Evolutionary conservation across 495 filamentous ascomycete genomes (phyloP).

Genomic region (Aspergillus ostianus): DNA sequence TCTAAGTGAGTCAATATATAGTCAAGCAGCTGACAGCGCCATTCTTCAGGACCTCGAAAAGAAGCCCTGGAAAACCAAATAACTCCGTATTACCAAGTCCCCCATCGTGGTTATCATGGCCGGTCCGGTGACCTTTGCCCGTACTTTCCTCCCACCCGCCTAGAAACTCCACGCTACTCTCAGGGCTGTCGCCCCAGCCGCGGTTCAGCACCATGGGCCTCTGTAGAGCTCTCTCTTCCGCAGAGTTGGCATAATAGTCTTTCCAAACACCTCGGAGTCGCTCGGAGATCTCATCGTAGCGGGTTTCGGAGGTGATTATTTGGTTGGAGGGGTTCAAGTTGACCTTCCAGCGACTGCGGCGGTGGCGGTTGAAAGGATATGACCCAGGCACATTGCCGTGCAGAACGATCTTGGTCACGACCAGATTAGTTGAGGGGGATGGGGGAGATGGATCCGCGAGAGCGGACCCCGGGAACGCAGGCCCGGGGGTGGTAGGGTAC

Average conservation of each 20-base stretch:
- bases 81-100: slow-evolving; percentile 75
- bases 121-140: slow-evolving; percentile 39
- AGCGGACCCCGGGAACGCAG: slow-evolving; percentile 55
- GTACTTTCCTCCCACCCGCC: slow-evolving; percentile 85
- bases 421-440: slow-evolving; percentile 57
- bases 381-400: slow-evolving; percentile 95
- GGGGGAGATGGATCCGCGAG: slow-evolving; percentile 33
- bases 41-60: slow-evolving; percentile 96
- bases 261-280: slow-evolving; percentile 71
- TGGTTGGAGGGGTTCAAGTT: slow-evolving; percentile 40
- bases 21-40: slow-evolving; percentile 85
- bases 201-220: slow-evolving; percentile 85
- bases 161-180: slow-evolving; percentile 84
- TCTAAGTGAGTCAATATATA: slow-evolving; percentile 58
- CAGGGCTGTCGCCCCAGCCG: slow-evolving; percentile 87
- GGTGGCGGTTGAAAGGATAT: slow-evolving; percentile 93
- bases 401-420: slow-evolving; percentile 85
- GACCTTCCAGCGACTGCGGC: slow-evolving; percentile 85
- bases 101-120: slow-evolving; percentile 53
- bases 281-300: slow-evolving; percentile 66
- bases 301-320: slow-evolving; percentile 69
- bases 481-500: slow-evolving; percentile 63
- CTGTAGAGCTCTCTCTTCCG: slow-evolving; percentile 62
- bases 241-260: slow-evolving; percentile 57
- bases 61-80: slow-evolving; percentile 88